A percentile compares a stretch with the other conserved stretches of the same genome.
Evolutionary conservation across 352 stramenopile genomes (phyloP).

Genomic region (Peronosclerospora sorghi): DNA sequence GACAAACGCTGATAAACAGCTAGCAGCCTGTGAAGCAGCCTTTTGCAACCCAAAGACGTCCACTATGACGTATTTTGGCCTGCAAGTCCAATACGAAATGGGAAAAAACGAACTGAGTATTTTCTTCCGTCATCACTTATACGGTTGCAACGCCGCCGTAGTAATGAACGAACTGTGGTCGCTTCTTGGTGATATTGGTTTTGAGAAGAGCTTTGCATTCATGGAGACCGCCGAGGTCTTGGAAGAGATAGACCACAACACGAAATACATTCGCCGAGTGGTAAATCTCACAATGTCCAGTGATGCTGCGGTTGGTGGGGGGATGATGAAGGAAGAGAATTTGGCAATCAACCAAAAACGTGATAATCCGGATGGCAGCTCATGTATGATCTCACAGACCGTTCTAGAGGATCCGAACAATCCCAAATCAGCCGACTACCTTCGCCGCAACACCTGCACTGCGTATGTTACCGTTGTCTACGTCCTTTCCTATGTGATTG

Average conservation of each 20-base stretch:
- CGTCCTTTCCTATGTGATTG: background rate
- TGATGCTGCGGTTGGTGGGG: constrained; percentile 45
- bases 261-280: constrained; percentile 74
- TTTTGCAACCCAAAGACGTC: constrained; percentile 79
- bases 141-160: constrained; percentile 55
- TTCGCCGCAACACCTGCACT: constrained; percentile 70
- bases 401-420: constrained; percentile 65
- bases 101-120: constrained; percentile 80
- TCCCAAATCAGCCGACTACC: constrained; percentile 45
- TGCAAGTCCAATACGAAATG: constrained; percentile 85
- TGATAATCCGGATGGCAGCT: constrained; percentile 61
- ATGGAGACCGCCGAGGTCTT: constrained; percentile 62
- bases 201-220: constrained; percentile 80
- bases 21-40: constrained; percentile 56
- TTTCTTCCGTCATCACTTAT: constrained; percentile 79
- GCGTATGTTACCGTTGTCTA: constrained; percentile 34
- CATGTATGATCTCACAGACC: constrained; percentile 51
- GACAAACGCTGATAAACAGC: constrained; percentile 41
- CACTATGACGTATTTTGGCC: constrained; percentile 83
- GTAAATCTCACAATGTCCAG: constrained; percentile 74
- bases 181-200: constrained; percentile 47
- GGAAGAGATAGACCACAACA: constrained; percentile 62
- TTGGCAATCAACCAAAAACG: constrained; percentile 68
- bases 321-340: constrained; percentile 79
- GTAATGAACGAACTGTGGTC: constrained; percentile 77